Percentiles rank a stretch among this genome's conserved stretches.
Conservation (phyloP, 257 asterid genomes). For the Haberlea rhodopensis region DNA sequence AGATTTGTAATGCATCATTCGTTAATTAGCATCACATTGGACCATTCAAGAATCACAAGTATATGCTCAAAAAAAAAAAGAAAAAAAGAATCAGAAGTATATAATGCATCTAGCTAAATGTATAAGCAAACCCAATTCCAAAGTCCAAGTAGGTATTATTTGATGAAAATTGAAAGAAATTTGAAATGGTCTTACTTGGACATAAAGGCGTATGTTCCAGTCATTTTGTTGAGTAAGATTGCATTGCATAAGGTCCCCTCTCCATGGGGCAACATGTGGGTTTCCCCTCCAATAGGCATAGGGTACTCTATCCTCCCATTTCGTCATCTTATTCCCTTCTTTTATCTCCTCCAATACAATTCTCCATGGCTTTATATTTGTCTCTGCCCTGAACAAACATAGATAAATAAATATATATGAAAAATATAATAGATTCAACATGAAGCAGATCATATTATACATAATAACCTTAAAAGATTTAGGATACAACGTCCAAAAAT, state of each 20-base stretch:
- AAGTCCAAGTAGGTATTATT: no score
- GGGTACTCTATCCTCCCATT: constrained; percentile 80
- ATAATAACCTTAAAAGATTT: no score
- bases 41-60: no score
- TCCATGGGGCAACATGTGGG: constrained; percentile 60
- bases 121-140: no score
- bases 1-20: no score
- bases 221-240: constrained; percentile 56
- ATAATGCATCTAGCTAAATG: no score
- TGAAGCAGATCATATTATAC: no score
- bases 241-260: constrained; percentile 73
- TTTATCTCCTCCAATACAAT: constrained; percentile 44
- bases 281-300: constrained; percentile 93
- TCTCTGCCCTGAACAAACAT: constrained; percentile 65
- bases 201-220: constrained; percentile 67
- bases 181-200: constrained; percentile 44
- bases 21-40: no score
- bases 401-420: constrained; percentile 3
- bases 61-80: no score
- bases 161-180: no score
- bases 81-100: no score
- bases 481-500: no score
- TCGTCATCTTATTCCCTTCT: constrained; percentile 47
- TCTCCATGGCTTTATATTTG: constrained; percentile 83
- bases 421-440: not conserved